Evolutionary conservation across 768 basidiomycete genomes (phyloP), one percentile per base, ranked within the genome.

Genomic region (Agaricus bisporus): DNA sequence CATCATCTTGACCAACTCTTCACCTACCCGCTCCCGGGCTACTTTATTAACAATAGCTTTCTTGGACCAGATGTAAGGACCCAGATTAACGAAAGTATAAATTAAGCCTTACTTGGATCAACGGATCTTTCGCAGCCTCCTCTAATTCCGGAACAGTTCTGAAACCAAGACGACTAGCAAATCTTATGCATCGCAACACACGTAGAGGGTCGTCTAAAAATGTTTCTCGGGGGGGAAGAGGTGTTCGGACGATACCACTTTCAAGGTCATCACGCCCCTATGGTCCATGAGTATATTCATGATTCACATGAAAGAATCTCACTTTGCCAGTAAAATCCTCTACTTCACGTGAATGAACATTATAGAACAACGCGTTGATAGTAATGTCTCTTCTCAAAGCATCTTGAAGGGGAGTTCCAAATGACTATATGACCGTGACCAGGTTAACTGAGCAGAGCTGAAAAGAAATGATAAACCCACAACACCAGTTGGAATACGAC

Each of bases 301-400:
- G 29, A 38, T 20, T 32, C 12, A 48, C 26, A 3, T 39, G 7
- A 48, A 38, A 28, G 45, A 25, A 28, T 55, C 56, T 28, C 63
- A 86, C 91, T 78, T 84, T 86, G 60, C 76, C 79, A 1, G 93
- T 95, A 61, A 79, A 79, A 65, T 99, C 97, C 64, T 99, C 97
- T 2, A 99, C 86, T 3, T 71, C 59, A 12, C 83, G 79, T 1
- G 86, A 85, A 62, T 97, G 93, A 1, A 99, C 80, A 59, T 99
- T 98, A 72, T 95, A 98, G 71, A 98, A 98, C 6, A 99, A 73
- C 0, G 95, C 75, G 64, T 99, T 99, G 67, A 99, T 97, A 1
- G 97, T 98, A 26, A 88, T 82, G 66, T 99, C 97, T 61, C 97
- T 76, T 49, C 97, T 76, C 45, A 88, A 66, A 2, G 97, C 94